Conservation (phyloP, 345 rosid genomes). For the Combretum micranthum region DNA sequence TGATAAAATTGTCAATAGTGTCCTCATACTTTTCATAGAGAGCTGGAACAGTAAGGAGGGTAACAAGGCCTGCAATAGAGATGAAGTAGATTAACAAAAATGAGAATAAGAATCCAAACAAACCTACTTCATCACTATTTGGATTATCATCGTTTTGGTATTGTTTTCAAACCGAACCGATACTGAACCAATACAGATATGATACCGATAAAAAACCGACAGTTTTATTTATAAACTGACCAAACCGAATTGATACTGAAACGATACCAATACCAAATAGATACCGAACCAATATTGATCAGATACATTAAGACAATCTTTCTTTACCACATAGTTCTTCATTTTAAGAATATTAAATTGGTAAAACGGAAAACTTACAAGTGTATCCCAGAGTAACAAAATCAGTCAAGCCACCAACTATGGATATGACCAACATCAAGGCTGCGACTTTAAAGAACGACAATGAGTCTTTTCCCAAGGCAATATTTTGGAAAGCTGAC, state of each 20-base stretch:
- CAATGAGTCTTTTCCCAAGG: slow-evolving; percentile 64
- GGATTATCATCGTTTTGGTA: too few relatives aligned
- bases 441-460: slow-evolving; percentile 52
- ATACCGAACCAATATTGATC: too few relatives aligned
- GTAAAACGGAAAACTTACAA: slow-evolving; percentile 35
- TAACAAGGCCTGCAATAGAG: slow-evolving; percentile 50
- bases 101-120: neutral
- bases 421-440: slow-evolving; percentile 47
- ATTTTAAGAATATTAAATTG: neutral
- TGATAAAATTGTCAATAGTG: slow-evolving; percentile 32
- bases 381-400: slow-evolving; percentile 63
- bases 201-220: too few relatives aligned
- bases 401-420: slow-evolving; percentile 66
- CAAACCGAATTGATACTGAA: too few relatives aligned
- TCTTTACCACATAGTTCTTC: too few relatives aligned
- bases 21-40: slow-evolving; percentile 65
- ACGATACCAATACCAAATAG: too few relatives aligned
- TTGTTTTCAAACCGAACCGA: too few relatives aligned
- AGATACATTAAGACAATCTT: too few relatives aligned
- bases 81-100: neutral
- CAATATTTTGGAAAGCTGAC: slow-evolving; percentile 59
- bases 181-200: too few relatives aligned
- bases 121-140: too few relatives aligned
- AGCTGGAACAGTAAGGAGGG: slow-evolving; percentile 62
- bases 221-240: too few relatives aligned